Conservation (phyloP, 2,329 filamentous ascomycete species). For the Colletotrichum sp. region DNA sequence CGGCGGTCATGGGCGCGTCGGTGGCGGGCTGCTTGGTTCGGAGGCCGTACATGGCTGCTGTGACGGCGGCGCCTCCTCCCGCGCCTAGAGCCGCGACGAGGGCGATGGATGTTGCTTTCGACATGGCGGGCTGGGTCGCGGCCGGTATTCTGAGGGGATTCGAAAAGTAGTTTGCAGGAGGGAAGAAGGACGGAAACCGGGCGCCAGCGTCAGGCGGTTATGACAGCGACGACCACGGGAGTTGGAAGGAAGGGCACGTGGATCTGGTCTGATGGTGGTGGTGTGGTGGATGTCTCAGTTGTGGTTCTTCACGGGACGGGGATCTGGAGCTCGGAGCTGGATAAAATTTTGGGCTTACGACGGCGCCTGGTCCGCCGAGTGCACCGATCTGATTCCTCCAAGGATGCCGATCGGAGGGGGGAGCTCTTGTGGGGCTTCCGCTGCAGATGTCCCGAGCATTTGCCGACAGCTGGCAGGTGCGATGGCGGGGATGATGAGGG, state of each 20-base stretch:
- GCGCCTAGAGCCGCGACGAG: slow-evolving; percentile 78
- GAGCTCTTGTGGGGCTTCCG: not conserved
- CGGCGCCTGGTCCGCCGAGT: slow-evolving; percentile 1
- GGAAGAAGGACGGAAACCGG: not conserved
- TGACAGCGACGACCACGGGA: slow-evolving; percentile 10
- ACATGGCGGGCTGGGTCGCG: slow-evolving; percentile 59
- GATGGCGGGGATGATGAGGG: not conserved
- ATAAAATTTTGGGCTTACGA: slow-evolving; percentile 8
- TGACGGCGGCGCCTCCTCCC: slow-evolving; percentile 76
- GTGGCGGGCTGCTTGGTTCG: slow-evolving; percentile 42
- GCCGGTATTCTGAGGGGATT: not conserved
- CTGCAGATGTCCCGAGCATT: slow-evolving; percentile 9
- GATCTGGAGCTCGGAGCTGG: slow-evolving; percentile 10
- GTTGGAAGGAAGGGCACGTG: not conserved
- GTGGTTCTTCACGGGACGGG: slow-evolving; percentile 6
- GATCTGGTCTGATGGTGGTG: slow-evolving; percentile 21
- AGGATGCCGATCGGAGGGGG: not conserved
- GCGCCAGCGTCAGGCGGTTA: slow-evolving; percentile 6
- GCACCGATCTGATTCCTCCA: not conserved
- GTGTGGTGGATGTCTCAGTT: slow-evolving; percentile 17
- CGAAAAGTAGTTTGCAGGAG: not conserved
- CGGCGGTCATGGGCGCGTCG: slow-evolving; percentile 27
- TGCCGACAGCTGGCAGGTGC: not conserved
- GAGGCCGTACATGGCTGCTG: slow-evolving; percentile 69
- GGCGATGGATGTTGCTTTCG: slow-evolving; percentile 72